Base-by-base conservation (phyloP, 768 basidiomycete genomes). In the Mycena alexandri region DNA sequence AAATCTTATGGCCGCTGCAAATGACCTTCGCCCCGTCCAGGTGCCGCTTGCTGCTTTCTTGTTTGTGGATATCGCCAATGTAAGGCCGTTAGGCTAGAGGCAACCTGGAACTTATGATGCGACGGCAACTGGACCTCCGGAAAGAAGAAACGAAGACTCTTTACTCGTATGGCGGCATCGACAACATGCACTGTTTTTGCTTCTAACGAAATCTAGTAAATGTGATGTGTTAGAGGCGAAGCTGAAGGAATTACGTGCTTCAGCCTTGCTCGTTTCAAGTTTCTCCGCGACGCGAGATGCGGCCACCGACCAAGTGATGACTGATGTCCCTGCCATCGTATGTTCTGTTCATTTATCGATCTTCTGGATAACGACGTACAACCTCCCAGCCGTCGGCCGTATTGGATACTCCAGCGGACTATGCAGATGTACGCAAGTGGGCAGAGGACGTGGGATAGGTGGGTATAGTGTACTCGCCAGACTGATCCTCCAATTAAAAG, bases 1-100 rank as follows among this genome's bases (percentile, higher is more conserved):
- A 76, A 97, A 96, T 76, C 85, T 97, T 63, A 93, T 96, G 88
- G 93, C 91, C 16, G 92, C 93, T 19, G 93, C 93, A 42, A 97
- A 97, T 74, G 94, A 95, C 72, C 79, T 96, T 56, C 87, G 95
- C 25, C 95, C 94, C 0, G 92, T 95, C 6, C 95, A 96, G 86
- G 94, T 90, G 69, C 47, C 61, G 51, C 17, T 50, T 38, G 48
- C 43, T 33, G n/a, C 38, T 54, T 43, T 66, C 33, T 22, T 21
- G n/a, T 56, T 56, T n/a, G 19, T 33, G 65, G 25, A 29, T 55
- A 42, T 53, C 53, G 34, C 61, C 52, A 29, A 65, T 61, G 43
- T 33, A 34, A 25, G 19, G 25, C 61, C 17, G 36, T 16, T 71
- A 94, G 91, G 94, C 95, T 16, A 83, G 95, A 70, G 90, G 86